Evolutionary conservation across 495 filamentous ascomycete species (phyloP).

Genomic region (Staphylotrichum longicolle): DNA sequence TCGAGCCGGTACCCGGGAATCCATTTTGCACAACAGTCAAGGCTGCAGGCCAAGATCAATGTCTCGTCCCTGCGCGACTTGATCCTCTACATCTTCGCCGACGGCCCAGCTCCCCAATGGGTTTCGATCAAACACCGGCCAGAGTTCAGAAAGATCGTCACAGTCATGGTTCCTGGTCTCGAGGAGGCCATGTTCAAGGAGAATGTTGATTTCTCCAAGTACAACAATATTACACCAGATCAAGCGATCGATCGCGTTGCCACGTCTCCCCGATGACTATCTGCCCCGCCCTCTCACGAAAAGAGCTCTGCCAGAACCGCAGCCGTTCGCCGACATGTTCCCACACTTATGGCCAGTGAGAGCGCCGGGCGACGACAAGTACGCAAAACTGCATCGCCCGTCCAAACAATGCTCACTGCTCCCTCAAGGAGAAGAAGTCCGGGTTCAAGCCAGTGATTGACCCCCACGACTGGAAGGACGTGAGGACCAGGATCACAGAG

Average conservation of each 20-base stretch:
- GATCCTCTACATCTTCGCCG: constrained; percentile 84
- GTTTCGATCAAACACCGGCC: constrained; percentile 73
- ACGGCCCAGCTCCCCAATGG: constrained; percentile 82
- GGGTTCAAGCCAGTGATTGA: constrained; percentile 57
- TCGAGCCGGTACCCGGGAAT: constrained; percentile 71
- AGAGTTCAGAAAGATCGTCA: constrained; percentile 76
- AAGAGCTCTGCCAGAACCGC: constrained; percentile 58
- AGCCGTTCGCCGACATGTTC: constrained; percentile 78
- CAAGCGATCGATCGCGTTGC: constrained; percentile 35
- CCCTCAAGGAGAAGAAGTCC: constrained; percentile 59
- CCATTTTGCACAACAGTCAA: constrained; percentile 61
- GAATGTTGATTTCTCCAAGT: constrained; percentile 52
- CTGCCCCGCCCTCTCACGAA: constrained; percentile 65
- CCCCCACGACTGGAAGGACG: constrained; percentile 59
- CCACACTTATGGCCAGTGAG: constrained; percentile 83
- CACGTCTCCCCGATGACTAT: constrained; percentile 61
- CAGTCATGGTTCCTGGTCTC: constrained; percentile 91
- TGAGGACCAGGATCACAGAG: constrained; percentile 73
- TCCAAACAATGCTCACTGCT: constrained; percentile 70
- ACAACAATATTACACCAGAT: constrained; percentile 36
- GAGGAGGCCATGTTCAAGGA: constrained; percentile 87
- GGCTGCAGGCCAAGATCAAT: constrained; percentile 70
- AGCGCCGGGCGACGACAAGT: constrained; percentile 79
- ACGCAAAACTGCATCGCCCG: constrained; percentile 77
- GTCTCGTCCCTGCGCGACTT: constrained; percentile 77